Evolutionary conservation across 2,329 filamentous ascomycete genomes (phyloP).

Genomic region (Chaetomiaceae sp.): DNA sequence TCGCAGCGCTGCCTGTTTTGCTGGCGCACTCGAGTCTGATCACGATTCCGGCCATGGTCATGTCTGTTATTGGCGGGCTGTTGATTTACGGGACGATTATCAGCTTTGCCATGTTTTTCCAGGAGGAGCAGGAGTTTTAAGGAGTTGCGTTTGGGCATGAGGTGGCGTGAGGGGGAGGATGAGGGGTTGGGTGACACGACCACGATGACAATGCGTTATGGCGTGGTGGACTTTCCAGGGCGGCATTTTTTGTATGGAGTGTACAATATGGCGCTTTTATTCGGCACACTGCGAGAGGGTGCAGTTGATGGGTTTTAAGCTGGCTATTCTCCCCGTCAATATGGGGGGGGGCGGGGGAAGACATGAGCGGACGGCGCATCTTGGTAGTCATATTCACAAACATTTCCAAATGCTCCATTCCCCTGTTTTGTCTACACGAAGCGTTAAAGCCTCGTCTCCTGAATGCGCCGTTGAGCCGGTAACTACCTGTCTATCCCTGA

Average conservation of each 20-base stretch:
- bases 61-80: conserved; percentile 88
- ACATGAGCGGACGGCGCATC: not conserved
- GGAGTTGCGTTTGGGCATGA: not conserved
- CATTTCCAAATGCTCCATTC: too few species aligned
- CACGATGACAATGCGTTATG: not conserved
- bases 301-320: too few species aligned
- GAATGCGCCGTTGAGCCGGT: conserved; percentile 12
- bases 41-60: conserved; percentile 77
- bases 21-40: conserved; percentile 86
- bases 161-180: not conserved
- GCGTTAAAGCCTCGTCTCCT: conserved; percentile 14
- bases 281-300: not conserved
- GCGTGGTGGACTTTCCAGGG: not conserved
- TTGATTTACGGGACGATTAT: conserved; percentile 98
- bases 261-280: conserved; percentile 12
- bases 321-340: too few species aligned
- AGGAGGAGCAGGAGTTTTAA: conserved; percentile 92
- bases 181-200: not conserved
- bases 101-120: conserved; percentile 97
- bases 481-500: not conserved
- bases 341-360: too few species aligned
- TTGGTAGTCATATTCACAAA: too few species aligned
- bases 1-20: conserved; percentile 74
- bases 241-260: conserved; percentile 4
- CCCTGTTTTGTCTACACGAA: too few species aligned